phyloP scores from a whole-genome alignment of 805 yeast genomes.

The Spathaspora sp. region DNA sequence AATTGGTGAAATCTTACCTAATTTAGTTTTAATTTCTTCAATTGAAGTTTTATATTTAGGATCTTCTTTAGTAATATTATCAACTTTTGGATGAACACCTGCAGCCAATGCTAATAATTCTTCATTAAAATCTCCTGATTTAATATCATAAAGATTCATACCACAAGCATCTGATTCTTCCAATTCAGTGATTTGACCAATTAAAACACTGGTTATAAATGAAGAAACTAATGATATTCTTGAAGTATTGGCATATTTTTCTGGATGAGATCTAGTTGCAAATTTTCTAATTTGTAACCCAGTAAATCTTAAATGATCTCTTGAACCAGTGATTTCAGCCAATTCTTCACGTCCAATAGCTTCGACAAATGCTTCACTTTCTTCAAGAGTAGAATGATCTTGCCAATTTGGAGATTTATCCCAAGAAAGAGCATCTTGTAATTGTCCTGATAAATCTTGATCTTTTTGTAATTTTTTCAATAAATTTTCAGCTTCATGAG shows the following conservation, averaged over 20 bases:
- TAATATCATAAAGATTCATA: conserved; percentile 80
- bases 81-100: conserved; percentile 44
- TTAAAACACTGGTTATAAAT: conserved; percentile 67
- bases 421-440: conserved; percentile 55
- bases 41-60: conserved; percentile 22
- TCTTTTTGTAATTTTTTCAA: conserved; percentile 34
- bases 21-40: conserved; percentile 42
- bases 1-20: conserved; percentile 52
- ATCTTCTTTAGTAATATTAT: conserved; percentile 23
- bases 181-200: conserved; percentile 59
- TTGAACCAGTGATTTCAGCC: conserved; percentile 74
- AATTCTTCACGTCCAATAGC: conserved; percentile 58
- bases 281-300: conserved; percentile 88
- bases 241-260: conserved; percentile 50
- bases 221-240: conserved; percentile 75
- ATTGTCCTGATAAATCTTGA: conserved; percentile 41
- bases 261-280: conserved; percentile 48
- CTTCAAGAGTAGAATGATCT: conserved; percentile 80
- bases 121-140: conserved; percentile 51
- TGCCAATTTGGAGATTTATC: conserved; percentile 88
- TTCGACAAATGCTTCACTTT: conserved; percentile 58
- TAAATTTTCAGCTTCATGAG: conserved; percentile 39
- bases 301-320: conserved; percentile 86
- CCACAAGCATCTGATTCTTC: conserved; percentile 93
- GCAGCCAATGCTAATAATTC: conserved; percentile 54